These are phyloP conservation scores for Leishmania major DNA, from an alignment of 208 protist species.

Conservation along the genomic window DNA sequence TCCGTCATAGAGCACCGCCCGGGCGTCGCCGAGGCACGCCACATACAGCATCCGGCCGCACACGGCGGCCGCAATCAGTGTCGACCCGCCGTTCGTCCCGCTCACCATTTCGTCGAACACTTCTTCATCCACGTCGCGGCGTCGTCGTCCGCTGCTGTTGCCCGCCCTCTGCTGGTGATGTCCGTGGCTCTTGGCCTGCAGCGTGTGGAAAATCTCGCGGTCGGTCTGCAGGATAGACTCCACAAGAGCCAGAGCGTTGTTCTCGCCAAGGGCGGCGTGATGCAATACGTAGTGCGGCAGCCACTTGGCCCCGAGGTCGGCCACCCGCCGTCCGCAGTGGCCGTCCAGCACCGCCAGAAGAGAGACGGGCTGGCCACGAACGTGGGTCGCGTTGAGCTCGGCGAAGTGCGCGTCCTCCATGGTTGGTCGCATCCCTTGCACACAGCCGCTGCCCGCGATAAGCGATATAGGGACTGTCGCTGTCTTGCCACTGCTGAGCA, in stretches of 20 bases:
- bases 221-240: slow-evolving; percentile 80
- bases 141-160: slow-evolving; percentile 13
- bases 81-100: slow-evolving; percentile 62
- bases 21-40: slow-evolving; percentile 88
- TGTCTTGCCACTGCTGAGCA: slow-evolving; percentile 74
- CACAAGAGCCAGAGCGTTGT: slow-evolving; percentile 75
- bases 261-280: slow-evolving; percentile 66
- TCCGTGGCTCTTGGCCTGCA: slow-evolving; percentile 27
- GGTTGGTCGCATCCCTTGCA: slow-evolving; percentile 76
- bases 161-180: slow-evolving; percentile 19
- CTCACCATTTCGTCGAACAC: slow-evolving; percentile 24
- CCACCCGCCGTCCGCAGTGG: slow-evolving; percentile 81
- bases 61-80: slow-evolving; percentile 69
- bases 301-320: slow-evolving; percentile 57
- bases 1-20: slow-evolving; percentile 78
- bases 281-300: slow-evolving; percentile 66
- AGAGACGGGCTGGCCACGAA: slow-evolving; percentile 60
- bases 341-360: slow-evolving; percentile 77
- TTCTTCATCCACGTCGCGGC: slow-evolving; percentile 17
- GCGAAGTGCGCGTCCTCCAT: slow-evolving; percentile 87
- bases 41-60: slow-evolving; percentile 83
- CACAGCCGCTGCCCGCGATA: slow-evolving; percentile 51
- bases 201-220: slow-evolving; percentile 42
- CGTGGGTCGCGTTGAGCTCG: slow-evolving; percentile 44
- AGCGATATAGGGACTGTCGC: slow-evolving; percentile 49